Evolutionary conservation across 2,329 filamentous ascomycete genomes (phyloP), one percentile per base, ranked within the genome.

Genomic region (Furcasterigmium sp.): DNA sequence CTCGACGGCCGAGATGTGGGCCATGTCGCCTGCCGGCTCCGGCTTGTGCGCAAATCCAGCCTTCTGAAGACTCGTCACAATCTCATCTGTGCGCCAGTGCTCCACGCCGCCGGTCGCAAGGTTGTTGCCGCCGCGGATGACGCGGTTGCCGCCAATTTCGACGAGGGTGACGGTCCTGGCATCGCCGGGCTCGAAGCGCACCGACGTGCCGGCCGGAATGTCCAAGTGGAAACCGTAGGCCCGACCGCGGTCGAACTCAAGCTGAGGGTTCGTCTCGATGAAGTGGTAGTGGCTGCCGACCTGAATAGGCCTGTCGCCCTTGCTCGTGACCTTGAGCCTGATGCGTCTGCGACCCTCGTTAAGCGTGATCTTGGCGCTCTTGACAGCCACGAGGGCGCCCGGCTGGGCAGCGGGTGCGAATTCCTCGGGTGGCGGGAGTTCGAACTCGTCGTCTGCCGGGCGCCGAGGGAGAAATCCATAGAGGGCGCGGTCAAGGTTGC

Each of bases 231-330:
- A 95, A 6, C 91, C 91, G 57, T 93, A 93, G 1, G 90, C 80
- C 52, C 80, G 80, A 39, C 80, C 69, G 20, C 91, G 87, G 65
- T 97, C 91, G 61, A 97, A 97, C 48, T 87, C 80, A 40, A 97
- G 76, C 61, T 87, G 80, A 1, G 90, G 87, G 64, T 97, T 97
- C n/a, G 83, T 85, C 69, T 97, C 91, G 57, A 95, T 81, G 61
- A 97, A 95, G 66, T 96, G 91, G 63, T 95, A 97, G 66, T 97
- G 91, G 25, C 89, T 95, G 25, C 91, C 91, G 46, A 91, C 85
- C 73, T 96, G 91, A 47, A 96, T 85, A 2, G 91, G 91, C 25
- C 91, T 74, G 63, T 97, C 91, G 7, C 91, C 91, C 55, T 78
- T 87, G 63, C 87, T 95, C 50, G 84, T 90, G 32, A 97, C 87